Evolutionary conservation across 768 basidiomycete species (phyloP), one percentile per base, ranked within the genome.

Genomic region (Sarcomyxa edulis): DNA sequence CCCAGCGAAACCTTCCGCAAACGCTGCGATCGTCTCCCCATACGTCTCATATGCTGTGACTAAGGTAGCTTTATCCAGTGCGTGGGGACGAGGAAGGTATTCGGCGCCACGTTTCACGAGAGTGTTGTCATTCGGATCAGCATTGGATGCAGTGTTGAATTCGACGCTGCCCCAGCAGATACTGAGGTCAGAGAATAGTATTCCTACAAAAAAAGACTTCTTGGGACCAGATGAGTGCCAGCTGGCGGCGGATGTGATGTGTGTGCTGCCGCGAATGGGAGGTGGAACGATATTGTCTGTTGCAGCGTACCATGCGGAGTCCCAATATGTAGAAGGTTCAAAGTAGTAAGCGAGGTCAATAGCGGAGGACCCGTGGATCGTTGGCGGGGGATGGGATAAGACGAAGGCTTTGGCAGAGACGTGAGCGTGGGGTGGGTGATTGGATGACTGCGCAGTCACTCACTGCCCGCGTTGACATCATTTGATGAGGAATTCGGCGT

Each of bases 161-260:
- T 59, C 50, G 32, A 74, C 65, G 30, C 54, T 54, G 47, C 64
- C 70, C 69, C 69, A 75, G 54, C 66, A 69, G 14, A 72, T 48
- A 50, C 69, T 72, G 37, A 75, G 62, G 45, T 77, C 74, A 5
- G 62, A 55, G 55, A 74, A 75, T 31, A 73, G 47, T 6, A 65
- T 56, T 6, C 67, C 67, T 28, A 61, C 59, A 32, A 48, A 50
- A 14, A 61, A 44, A 0, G 61, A 64, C 46, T 60, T 56, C 20
- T 45, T 52, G 2, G 42, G 43, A 7, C 62, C 64, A 6, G 45
- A 43, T 5, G 50, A 52, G 44, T 50, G 40, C 51, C 59, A 62
- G 16, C 60, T 48, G 32, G 51, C 56, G 9, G 53, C 41, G 33
- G 49, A 57, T 18, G 48, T 39, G 26, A 62, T 54, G 21, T 60